Base-by-base conservation (phyloP, 345 rosid species). In the Eucalyptus victrix region DNA sequence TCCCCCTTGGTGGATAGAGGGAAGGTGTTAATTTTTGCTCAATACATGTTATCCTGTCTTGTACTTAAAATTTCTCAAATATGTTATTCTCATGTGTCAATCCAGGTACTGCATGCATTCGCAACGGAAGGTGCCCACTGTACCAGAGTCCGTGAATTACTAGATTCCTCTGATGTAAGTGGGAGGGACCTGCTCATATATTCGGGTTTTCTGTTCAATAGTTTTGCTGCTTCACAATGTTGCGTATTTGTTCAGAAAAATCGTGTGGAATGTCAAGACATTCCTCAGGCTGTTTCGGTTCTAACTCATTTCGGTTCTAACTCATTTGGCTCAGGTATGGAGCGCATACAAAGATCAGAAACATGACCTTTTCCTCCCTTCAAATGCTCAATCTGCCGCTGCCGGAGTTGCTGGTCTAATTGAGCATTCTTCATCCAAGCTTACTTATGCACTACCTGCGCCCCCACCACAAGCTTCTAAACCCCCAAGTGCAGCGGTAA, bases 81-180 rank as follows among this genome's bases (percentile, higher is more conserved):
- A 80, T 54, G 18, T 21, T 86, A 21, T 80, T 51, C 30, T 62
- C 44, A 19, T 53, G 34, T 45, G 86, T 86, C 88, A 45, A 50
- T 89, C 87, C 93, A 97, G 99, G 99, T 98, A 90, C 92, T 98
- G 93, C 99, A 97, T 90, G 99, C 99, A 80, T 97, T 98, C 88
- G 99, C 99, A 89, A 93, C 99, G 15, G 99, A 98, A 95, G 99
- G 99, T 37, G 99, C 99, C 58, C 99, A 98, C 88, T 97, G 99
- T 88, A 92, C 93, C 50, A 95, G 94, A 95, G 99, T 97, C 69
- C 96, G 96, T 10, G 99, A 97, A 85, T 91, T 98, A 91, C 92
- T 98, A 88, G 95, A 95, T 89, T 93, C 99, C n/a, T 98, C 99
- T 21, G 96, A 96, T 91, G 99, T 98, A 93, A 95, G 99, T 95